Conservation (phyloP, 257 asterid genomes). For the Solanum gracilifrons region DNA sequence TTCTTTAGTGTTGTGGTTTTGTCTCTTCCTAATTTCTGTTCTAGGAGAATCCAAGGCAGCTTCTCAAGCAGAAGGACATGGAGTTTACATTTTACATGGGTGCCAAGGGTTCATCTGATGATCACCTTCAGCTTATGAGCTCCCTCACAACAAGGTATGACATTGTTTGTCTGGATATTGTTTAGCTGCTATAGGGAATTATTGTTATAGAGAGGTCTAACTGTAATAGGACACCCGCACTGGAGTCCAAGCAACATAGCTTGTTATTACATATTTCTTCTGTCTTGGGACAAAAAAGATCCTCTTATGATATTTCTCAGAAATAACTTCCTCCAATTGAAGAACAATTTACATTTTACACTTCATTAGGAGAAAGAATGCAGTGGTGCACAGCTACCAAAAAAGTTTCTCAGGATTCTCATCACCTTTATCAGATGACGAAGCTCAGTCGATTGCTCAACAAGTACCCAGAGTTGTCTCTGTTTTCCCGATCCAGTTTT, state of each 20-base stretch:
- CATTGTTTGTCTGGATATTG: not conserved
- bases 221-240: no score
- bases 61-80: not conserved
- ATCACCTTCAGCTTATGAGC: slow-evolving; percentile 35
- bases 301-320: no score
- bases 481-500: slow-evolving; percentile 65
- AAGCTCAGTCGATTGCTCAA: slow-evolving; percentile 39
- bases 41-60: no score
- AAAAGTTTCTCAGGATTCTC: slow-evolving; percentile 68
- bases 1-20: no score
- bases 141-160: slow-evolving; percentile 44
- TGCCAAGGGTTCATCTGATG: slow-evolving; percentile 24
- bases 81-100: slow-evolving; percentile 79
- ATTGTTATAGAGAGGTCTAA: not conserved
- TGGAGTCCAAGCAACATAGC: not conserved
- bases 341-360: not conserved
- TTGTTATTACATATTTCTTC: not conserved
- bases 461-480: slow-evolving; percentile 70
- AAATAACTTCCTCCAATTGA: not conserved
- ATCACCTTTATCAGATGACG: slow-evolving; percentile 46
- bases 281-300: no score
- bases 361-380: slow-evolving; percentile 34
- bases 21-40: no score
- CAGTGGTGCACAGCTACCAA: slow-evolving; percentile 49
- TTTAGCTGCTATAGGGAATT: not conserved